Evolutionary conservation across 768 basidiomycete genomes (phyloP).

Genomic region (Mycena epipterygia): DNA sequence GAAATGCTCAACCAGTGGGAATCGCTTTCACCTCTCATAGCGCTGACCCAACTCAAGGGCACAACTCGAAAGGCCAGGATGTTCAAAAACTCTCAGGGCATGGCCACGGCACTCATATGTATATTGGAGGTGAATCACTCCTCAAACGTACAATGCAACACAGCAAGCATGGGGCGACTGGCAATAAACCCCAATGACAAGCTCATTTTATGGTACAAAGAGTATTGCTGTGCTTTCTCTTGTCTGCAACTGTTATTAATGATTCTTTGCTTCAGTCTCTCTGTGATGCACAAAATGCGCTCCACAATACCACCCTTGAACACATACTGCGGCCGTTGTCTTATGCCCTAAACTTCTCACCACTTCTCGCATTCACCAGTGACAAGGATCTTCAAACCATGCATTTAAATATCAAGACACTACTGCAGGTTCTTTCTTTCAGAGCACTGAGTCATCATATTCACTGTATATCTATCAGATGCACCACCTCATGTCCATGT

Average conservation of each 20-base stretch:
- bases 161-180: not conserved
- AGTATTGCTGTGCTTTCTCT: too few species aligned
- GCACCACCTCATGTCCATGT: not conserved
- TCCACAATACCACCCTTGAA: not conserved
- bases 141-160: too few species aligned
- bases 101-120: not conserved
- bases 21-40: not conserved
- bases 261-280: too few species aligned
- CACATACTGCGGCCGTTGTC: not conserved
- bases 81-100: not conserved
- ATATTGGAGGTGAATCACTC: not conserved
- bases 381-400: not conserved
- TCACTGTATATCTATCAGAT: not conserved
- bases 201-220: not conserved
- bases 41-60: not conserved
- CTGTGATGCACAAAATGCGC: too few species aligned
- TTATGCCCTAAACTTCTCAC: not conserved
- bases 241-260: too few species aligned
- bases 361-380: not conserved
- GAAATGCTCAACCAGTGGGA: too few species aligned
- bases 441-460: not conserved
- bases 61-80: not conserved
- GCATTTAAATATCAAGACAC: not conserved
- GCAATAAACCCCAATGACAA: not conserved
- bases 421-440: not conserved